phyloP scores from a whole-genome alignment of 345 rosid species.

The Syzygium jambos region DNA sequence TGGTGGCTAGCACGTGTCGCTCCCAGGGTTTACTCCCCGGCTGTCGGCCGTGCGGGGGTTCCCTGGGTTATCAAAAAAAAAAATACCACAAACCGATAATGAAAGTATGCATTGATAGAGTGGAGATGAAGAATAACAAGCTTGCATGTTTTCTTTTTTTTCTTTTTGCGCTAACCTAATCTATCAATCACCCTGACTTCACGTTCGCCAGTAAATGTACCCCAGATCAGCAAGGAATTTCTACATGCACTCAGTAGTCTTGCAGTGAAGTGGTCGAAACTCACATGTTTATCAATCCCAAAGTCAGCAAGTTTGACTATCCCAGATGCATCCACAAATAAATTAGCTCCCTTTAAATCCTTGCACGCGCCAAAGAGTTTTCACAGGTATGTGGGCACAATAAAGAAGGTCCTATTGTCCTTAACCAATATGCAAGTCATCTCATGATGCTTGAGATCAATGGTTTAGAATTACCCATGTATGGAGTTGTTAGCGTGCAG shows the following conservation, averaged over 20 bases:
- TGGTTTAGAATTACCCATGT: background rate
- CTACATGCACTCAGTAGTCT: background rate
- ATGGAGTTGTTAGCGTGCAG: background rate
- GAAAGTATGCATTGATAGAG: background rate
- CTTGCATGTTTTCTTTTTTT: background rate
- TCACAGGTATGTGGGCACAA: background rate
- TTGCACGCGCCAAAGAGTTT: conserved; percentile 2
- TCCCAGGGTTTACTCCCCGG: no score
- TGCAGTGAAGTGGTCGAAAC: conserved; percentile 2
- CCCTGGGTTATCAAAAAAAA: no score
- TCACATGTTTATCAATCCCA: conserved; percentile 93
- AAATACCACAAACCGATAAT: background rate
- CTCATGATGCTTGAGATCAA: background rate
- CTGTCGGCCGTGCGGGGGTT: no score
- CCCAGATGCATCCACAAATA: conserved; percentile 86
- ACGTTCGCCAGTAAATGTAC: background rate
- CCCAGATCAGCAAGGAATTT: background rate
- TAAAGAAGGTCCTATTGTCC: background rate
- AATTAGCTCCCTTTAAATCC: conserved; percentile 91
- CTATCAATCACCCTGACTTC: background rate
- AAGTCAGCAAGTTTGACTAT: conserved; percentile 90
- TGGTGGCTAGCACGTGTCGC: no score
- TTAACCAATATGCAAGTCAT: background rate
- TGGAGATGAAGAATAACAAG: background rate
- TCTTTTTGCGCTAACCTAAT: background rate